Evolutionary conservation across 2,329 filamentous ascomycete species (phyloP), one percentile per base, ranked within the genome.

Genomic region (Nothophoma quercina): DNA sequence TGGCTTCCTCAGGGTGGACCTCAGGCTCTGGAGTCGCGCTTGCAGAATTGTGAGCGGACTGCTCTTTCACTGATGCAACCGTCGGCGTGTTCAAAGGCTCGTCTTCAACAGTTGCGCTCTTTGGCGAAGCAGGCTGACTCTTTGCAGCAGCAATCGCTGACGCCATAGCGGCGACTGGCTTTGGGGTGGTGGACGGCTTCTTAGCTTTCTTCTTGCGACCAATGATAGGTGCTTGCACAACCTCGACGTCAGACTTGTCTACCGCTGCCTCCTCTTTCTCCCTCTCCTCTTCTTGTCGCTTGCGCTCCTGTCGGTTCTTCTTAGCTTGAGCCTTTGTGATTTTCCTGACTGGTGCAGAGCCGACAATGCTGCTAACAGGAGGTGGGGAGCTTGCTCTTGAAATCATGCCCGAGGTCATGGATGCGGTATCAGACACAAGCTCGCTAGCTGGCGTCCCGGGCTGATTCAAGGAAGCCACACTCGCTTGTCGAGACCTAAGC

Each of bases 151-250:
- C 57, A 7, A 46, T 45, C 3, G 53, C 47, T 8, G 43, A 52
- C 15, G 59, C 60, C n/a, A 57, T 49, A 18, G 62, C 57, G 16
- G 56, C 48, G 9, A 62, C 42, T 21, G 62, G 53, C 36, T 71
- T 73, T 1, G 64, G 45, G 18, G 34, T 70, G 36, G 33, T 72
- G 52, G 64, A 70, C 58, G 71, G 64, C 75, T 91, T 93, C 79
- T 90, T 92, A 70, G 90, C 85, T 77, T 93, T 95, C 80, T 91
- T 93, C 79, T 92, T 92, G 44, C 90, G 85, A 26, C 89, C 89
- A 40, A 91, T 72, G 32, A 96, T 88, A 0, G 91, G 90, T 7
- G 86, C 90, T 60, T 83, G 79, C 8, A 80, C 77, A n/a, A 75
- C 70, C 58, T 85, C 84, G 56, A 67, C 56, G 45, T 85, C 82